These are phyloP conservation scores for Zea luxurians DNA, from an alignment of 176 grass and related monocot species.

Conservation along the genomic window DNA sequence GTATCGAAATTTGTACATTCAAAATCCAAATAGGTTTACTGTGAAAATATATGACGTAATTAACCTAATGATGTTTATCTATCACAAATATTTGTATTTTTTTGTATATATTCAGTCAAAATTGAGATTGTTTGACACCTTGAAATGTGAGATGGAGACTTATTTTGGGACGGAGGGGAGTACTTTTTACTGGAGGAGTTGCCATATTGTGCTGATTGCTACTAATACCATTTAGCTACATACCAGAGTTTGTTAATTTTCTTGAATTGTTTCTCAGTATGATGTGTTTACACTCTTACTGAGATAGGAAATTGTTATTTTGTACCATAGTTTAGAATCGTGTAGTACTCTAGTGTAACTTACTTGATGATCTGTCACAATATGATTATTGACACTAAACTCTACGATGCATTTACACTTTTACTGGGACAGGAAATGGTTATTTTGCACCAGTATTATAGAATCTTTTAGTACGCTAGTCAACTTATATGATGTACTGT, in stretches of 20 bases:
- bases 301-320: not conserved
- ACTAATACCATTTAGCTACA: conserved; percentile 16
- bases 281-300: not conserved
- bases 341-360: not conserved
- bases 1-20: not conserved
- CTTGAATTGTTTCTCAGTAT: not conserved
- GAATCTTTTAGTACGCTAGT: not conserved
- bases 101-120: not conserved
- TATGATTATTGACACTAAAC: too few species aligned
- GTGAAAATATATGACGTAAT: not conserved
- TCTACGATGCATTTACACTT: conserved; percentile 6
- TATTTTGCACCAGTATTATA: not conserved
- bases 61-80: not conserved
- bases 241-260: conserved; percentile 3
- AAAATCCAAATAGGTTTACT: not conserved
- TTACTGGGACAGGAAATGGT: not conserved
- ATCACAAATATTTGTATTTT: not conserved
- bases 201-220: conserved; percentile 19
- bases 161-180: not conserved
- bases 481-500: not conserved
- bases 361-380: too few species aligned
- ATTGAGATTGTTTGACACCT: not conserved
- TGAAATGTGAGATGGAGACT: not conserved
- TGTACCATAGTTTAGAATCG: not conserved
- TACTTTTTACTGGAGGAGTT: conserved; percentile 1